Percentiles rank a stretch among this genome's conserved stretches.
phyloP scores from a whole-genome alignment of 768 basidiomycete species.

The Mycena amicta region DNA sequence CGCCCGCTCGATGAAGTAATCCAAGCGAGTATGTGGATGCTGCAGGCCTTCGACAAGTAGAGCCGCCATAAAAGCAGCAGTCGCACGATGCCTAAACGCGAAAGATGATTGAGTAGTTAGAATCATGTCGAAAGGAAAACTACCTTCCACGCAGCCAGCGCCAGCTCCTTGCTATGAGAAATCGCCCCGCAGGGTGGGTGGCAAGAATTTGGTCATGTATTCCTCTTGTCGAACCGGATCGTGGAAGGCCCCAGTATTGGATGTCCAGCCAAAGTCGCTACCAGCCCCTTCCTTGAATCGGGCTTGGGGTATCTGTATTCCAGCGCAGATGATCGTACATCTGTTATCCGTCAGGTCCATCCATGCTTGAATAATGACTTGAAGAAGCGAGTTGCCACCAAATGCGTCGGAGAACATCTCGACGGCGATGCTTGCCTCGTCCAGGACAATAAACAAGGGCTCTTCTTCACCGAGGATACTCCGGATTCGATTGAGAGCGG shows the following conservation, averaged over 20 bases:
- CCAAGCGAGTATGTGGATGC: not conserved
- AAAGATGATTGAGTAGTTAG: not conserved
- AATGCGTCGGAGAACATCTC: not conserved
- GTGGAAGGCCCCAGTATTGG: conserved; percentile 9
- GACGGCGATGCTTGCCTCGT: too few relatives aligned
- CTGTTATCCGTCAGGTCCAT: not conserved
- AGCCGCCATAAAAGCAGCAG: not conserved
- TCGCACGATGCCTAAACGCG: conserved; percentile 5
- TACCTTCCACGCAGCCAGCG: conserved; percentile 17
- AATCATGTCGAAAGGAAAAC: not conserved
- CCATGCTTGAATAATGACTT: not conserved
- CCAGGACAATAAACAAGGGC: not conserved
- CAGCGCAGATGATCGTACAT: not conserved
- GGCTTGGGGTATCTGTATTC: not conserved
- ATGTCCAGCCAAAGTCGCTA: conserved; percentile 9
- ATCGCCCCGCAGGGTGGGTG: not conserved
- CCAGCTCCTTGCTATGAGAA: conserved; percentile 13
- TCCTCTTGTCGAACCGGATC: not conserved
- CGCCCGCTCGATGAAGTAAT: not conserved
- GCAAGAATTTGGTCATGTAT: conserved; percentile 9
- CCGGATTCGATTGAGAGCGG: not conserved
- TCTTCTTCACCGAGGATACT: not conserved
- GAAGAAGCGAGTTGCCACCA: not conserved
- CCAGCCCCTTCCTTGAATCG: not conserved
- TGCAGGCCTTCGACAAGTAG: not conserved